Conservation (phyloP, 805 yeast species). For the Kodamaea jinghongensis region DNA sequence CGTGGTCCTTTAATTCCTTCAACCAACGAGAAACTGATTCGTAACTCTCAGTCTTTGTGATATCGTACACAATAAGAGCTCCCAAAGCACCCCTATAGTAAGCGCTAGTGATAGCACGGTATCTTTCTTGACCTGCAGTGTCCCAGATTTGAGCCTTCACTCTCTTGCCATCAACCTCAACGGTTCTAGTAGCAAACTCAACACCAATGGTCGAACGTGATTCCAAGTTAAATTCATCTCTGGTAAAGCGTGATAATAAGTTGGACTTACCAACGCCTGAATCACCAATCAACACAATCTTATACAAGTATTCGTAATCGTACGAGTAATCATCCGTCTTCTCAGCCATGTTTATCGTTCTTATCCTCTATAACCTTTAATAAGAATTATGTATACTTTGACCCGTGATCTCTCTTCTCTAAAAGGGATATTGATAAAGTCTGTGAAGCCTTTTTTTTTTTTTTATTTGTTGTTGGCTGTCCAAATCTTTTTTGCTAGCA, state of each 20-base stretch:
- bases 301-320: constrained; percentile 90
- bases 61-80: constrained; percentile 92
- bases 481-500: constrained; percentile 4
- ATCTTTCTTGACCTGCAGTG: constrained; percentile 98
- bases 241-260: constrained; percentile 86
- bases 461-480: constrained; percentile 7
- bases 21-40: constrained; percentile 86
- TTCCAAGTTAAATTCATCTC: constrained; percentile 93
- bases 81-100: constrained; percentile 98
- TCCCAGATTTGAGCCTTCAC: constrained; percentile 96
- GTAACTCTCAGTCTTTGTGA: constrained; percentile 83
- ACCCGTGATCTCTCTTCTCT: neutral
- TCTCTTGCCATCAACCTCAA: constrained; percentile 79
- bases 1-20: constrained; percentile 87
- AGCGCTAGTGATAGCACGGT: constrained; percentile 96
- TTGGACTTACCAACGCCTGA: constrained; percentile 97
- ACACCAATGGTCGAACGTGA: constrained; percentile 95
- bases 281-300: constrained; percentile 94
- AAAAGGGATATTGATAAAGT: neutral
- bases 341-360: constrained; percentile 26
- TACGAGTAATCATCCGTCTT: constrained; percentile 46
- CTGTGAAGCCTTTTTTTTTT: constrained; percentile 5
- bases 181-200: constrained; percentile 95
- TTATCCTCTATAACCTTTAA: neutral
- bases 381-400: too few species aligned